phyloP scores from a whole-genome alignment of 2,329 filamentous ascomycete genomes.

The Mycosphaerella sp. region DNA sequence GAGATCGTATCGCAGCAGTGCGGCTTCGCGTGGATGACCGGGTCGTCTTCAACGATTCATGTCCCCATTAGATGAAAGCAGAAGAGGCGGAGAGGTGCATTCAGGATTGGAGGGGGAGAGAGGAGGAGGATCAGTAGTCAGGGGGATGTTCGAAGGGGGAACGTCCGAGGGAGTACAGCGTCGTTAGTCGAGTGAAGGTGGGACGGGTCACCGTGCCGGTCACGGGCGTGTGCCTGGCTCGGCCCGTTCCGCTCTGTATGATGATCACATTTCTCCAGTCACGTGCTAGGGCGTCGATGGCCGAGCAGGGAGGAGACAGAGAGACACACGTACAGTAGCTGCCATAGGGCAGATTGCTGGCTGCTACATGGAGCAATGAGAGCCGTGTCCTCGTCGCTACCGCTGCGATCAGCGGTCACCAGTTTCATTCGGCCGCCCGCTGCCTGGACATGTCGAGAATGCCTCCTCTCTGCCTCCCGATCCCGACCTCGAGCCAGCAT shows the following conservation, averaged over 20 bases:
- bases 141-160: background rate
- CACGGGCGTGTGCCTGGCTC: no score
- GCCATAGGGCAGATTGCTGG: constrained; percentile 2
- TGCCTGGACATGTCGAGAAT: constrained; percentile 25
- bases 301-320: background rate
- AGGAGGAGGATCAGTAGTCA: background rate
- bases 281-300: background rate
- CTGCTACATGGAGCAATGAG: constrained; percentile 24
- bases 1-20: no score
- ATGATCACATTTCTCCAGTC: background rate
- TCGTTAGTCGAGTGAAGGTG: no score
- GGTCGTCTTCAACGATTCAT: background rate
- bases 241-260: no score
- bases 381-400: constrained; percentile 16
- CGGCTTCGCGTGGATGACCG: background rate
- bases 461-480: constrained; percentile 12
- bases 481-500: constrained; percentile 7
- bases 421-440: constrained; percentile 7
- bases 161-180: no score
- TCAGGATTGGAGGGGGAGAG: no score
- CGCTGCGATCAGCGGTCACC: constrained; percentile 12
- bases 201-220: no score
- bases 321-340: background rate
- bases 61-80: background rate
- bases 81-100: background rate